phyloP scores from a whole-genome alignment of 352 stramenopile species.

The Globisporangium splendens region DNA sequence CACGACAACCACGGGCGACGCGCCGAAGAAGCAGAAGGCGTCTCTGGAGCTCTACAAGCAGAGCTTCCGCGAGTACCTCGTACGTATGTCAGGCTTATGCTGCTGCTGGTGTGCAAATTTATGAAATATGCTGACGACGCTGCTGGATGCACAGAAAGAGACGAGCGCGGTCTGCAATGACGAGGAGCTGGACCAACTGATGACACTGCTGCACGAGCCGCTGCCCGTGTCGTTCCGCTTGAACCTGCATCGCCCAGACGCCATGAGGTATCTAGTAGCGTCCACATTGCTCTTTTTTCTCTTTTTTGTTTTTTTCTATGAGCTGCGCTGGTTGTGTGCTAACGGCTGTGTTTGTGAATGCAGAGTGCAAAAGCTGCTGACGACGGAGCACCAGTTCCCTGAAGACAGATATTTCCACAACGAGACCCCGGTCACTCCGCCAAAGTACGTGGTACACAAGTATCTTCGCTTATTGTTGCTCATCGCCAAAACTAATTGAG shows the following conservation, averaged over 20 bases:
- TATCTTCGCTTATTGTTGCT: too few species aligned
- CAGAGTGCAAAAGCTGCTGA: conserved; percentile 50
- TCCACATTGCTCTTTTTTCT: too few species aligned
- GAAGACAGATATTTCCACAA: conserved; percentile 46
- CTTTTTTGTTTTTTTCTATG: too few species aligned
- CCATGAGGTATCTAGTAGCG: conserved; percentile 41
- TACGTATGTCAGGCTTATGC: conserved; percentile 18
- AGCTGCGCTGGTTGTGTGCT: too few species aligned
- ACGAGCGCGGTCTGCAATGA: conserved; percentile 51
- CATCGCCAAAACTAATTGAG: too few species aligned
- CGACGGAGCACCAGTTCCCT: conserved; percentile 55
- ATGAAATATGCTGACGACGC: too few species aligned
- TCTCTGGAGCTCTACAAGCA: conserved; percentile 76
- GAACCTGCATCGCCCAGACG: conserved; percentile 67
- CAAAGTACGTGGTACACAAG: conserved; percentile 30
- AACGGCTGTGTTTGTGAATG: not conserved
- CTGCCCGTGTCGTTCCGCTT: conserved; percentile 81
- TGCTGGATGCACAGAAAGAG: conserved; percentile 30
- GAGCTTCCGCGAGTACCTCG: conserved; percentile 80
- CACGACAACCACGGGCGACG: conserved; percentile 8
- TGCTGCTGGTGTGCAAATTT: not conserved
- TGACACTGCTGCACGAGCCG: conserved; percentile 71
- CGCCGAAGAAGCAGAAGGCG: conserved; percentile 34
- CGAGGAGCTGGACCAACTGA: conserved; percentile 54
- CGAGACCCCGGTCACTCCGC: conserved; percentile 55